Conservation (phyloP, 176 grass and related monocot species). For the Tillandsia leiboldiana region DNA sequence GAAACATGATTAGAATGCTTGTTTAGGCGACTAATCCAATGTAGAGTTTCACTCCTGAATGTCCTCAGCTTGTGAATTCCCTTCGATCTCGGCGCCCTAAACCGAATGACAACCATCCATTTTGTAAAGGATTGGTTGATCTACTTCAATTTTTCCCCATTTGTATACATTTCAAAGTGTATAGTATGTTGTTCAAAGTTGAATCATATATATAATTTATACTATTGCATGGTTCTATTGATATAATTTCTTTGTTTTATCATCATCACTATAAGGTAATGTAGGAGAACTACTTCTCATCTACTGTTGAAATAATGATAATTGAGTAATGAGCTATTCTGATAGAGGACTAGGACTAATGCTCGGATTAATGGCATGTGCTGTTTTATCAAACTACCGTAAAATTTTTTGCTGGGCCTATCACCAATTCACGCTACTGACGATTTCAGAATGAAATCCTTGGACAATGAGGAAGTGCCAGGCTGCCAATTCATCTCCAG, state of each 20-base stretch:
- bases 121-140: background rate
- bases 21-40: conserved; percentile 30
- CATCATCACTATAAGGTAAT: background rate
- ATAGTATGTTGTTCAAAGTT: background rate
- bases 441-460: too few relatives aligned
- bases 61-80: conserved; percentile 18
- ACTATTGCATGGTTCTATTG: background rate
- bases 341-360: too few relatives aligned
- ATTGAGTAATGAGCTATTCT: too few relatives aligned
- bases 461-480: too few relatives aligned
- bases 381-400: too few relatives aligned
- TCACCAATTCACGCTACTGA: too few relatives aligned
- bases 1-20: conserved; percentile 14
- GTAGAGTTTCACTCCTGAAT: conserved; percentile 27
- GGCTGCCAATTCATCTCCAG: too few relatives aligned
- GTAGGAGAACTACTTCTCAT: too few relatives aligned
- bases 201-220: background rate
- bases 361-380: too few relatives aligned
- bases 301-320: too few relatives aligned
- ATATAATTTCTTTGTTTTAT: background rate
- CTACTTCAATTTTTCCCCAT: background rate
- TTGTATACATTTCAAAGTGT: background rate
- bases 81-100: background rate
- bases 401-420: too few relatives aligned
- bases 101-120: background rate